Conservation (phyloP, 352 stramenopile species). For the Pseudoperonospora humuli region DNA sequence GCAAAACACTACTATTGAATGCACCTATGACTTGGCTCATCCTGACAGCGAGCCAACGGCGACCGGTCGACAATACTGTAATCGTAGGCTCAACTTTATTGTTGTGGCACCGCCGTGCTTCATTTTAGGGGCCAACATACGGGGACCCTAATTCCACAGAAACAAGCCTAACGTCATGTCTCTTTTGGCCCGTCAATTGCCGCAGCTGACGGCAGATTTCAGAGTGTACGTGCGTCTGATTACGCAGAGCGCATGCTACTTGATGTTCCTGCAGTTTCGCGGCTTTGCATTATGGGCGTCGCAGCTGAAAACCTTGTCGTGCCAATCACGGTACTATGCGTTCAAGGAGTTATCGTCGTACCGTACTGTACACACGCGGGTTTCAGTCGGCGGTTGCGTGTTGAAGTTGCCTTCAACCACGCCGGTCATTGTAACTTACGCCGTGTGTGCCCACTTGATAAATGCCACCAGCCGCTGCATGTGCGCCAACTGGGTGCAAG, state of each 20-base stretch:
- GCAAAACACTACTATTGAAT: neutral
- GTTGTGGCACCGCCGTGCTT: conserved; percentile 1
- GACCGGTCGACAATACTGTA: conserved; percentile 7
- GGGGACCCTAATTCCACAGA: neutral
- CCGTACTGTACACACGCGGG: neutral
- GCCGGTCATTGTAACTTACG: neutral
- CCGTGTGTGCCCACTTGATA: neutral
- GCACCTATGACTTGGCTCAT: neutral
- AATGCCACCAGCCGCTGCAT: conserved; percentile 1
- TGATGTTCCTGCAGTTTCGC: neutral
- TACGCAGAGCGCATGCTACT: conserved; percentile 2
- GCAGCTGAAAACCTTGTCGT: neutral
- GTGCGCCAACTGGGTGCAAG: conserved; percentile 6
- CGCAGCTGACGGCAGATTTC: conserved; percentile 5
- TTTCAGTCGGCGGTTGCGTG: conserved; percentile 4
- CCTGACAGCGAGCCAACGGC: no score
- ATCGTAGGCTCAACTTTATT: no score
- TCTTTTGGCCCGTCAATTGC: conserved; percentile 6
- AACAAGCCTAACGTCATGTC: neutral
- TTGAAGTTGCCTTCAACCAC: conserved; percentile 16
- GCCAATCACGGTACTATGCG: neutral
- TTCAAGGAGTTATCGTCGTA: conserved; percentile 5
- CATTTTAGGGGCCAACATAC: no score
- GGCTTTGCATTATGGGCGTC: neutral
- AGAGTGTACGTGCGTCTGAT: conserved; percentile 19